Evolutionary conservation across 805 yeast species (phyloP), one percentile per base, ranked within the genome.

Genomic region (Candida gorgasii): DNA sequence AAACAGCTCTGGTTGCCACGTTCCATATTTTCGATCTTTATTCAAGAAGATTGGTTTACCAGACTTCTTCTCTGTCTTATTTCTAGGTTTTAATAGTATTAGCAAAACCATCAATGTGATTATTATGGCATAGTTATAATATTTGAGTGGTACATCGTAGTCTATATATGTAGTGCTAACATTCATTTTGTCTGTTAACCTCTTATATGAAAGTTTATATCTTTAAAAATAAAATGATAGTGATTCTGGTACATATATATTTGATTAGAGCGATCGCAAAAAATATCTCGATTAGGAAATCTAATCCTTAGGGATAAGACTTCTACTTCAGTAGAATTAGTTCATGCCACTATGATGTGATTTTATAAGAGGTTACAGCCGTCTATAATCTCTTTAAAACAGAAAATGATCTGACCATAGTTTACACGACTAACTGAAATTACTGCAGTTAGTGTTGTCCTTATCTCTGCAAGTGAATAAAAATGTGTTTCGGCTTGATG

Each of bases 1-100:
- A 54, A 69, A 80, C 17, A 55, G 58, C 46, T 79, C 84, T 3
- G 86, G 78, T 0, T 52, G 58, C 86, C 86, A 81, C 1, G 48
- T 49, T 0, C 84, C 84, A 27, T 52, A 62, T 43, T 67, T 67
- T 30, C 84, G 57, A 39, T 67, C 42, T 36, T 48, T 45, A 28
- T 48, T 48, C 7, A 16, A 17, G n/a, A 17, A 14, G 5, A 29
- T 8, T 17, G 27, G 8, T 38, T 20, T 37, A 4, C 29, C 7
- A 13, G 18, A 7, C n/a, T 22, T 15, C 2, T 6, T 14, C 4
- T 24, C 13, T 8, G 16, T 9, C 16, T 40, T 34, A n/a, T 8
- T 24, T 8, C 11, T 30, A 3, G 35, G 38, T 18, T 35, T 35
- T 13, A 11, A 5, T 18, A 39, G 12, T 26, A 39, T 7, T 12